Base-by-base conservation (phyloP, 148 eudicot species). In the Rhododendron ferrugineum region DNA sequence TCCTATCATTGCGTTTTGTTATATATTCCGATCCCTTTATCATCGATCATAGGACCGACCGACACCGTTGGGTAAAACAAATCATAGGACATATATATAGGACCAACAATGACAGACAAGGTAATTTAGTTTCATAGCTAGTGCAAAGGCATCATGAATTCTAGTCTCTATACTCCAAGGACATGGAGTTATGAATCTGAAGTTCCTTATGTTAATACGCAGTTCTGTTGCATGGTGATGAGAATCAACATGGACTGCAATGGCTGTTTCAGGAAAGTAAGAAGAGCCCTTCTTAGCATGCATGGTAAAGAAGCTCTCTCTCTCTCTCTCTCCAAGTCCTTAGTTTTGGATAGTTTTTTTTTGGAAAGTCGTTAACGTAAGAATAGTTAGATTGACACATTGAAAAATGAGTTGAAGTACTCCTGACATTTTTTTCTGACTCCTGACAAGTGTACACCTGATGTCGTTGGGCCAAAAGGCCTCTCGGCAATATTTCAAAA, bases 171-270 rank as follows among this genome's bases (percentile, higher is more conserved):
- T 74, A 5, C 7, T 36, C 8, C 1, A 16, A 30, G 28, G 28
- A 50, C 4, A 78, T 14, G 23, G 20, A 40, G 64, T 58, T 58
- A 22, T 6, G 64, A 58, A 58, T 36, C 26, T 6, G 14, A 11
- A 32, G 56, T 16, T 80, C 6, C 56, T 11, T 23, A n/a, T 80
- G 56, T 49, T 7, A 18, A 73, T 73, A 58, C 15, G 37, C 90
- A 88, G 88, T 78, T 70, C 16, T 86, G 50, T 78, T 86, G 86
- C 87, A 86, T 88, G 90, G 79, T 88, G 14, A 84, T 88, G 86
- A 88, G 87, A 84, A 88, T 88, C 84, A 80, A 88, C 3, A 88
- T 88, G 58, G 88, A 88, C 44, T 88, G 90, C 90, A 84, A 84
- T 77, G 90, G 90, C 77, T 88, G 90, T 73, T 84, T 74, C 60